phyloP scores from a whole-genome alignment of 306 rosid species.

The Corylus americana region DNA sequence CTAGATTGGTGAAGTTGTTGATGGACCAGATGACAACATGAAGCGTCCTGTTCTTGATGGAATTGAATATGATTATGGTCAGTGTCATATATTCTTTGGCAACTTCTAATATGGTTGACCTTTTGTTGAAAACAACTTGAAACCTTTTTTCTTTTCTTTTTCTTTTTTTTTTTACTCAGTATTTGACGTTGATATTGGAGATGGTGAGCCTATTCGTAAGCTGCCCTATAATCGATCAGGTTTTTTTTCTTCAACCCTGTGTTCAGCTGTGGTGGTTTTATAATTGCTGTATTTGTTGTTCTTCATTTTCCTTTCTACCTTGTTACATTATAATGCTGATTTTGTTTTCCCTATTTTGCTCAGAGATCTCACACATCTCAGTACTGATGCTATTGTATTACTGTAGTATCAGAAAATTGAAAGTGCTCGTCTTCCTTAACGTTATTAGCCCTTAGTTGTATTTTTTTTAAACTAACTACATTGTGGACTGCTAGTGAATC shows the following conservation, averaged over 20 bases:
- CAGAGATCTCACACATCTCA: conserved; percentile 7
- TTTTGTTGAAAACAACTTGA: conserved; percentile 17
- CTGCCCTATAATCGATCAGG: conserved; percentile 92
- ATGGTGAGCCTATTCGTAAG: conserved; percentile 89
- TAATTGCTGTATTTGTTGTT: conserved; percentile 8
- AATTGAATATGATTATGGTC: conserved; percentile 81
- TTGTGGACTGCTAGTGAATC: conserved; percentile 12
- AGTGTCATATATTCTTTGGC: conserved; percentile 33
- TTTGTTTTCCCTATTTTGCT: conserved; percentile 19
- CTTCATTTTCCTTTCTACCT: conserved; percentile 12
- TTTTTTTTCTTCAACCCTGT: conserved; percentile 31
- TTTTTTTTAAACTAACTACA: not conserved
- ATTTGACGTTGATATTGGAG: conserved; percentile 96
- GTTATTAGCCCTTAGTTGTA: conserved; percentile 11
- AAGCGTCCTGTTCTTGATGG: conserved; percentile 71
- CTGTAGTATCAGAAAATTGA: conserved; percentile 22
- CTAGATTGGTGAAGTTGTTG: conserved; percentile 98
- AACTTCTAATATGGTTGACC: conserved; percentile 20
- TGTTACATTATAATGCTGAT: conserved; percentile 8
- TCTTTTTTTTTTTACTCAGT: conserved; percentile 47
- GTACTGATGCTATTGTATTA: conserved; percentile 21
- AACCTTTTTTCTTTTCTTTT: not conserved
- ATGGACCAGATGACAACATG: conserved; percentile 76
- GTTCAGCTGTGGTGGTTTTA: not conserved
- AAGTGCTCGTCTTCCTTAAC: not conserved